These are phyloP conservation scores for Osmozyma mogii DNA, from an alignment of 805 yeast genomes.

Conservation along the genomic window DNA sequence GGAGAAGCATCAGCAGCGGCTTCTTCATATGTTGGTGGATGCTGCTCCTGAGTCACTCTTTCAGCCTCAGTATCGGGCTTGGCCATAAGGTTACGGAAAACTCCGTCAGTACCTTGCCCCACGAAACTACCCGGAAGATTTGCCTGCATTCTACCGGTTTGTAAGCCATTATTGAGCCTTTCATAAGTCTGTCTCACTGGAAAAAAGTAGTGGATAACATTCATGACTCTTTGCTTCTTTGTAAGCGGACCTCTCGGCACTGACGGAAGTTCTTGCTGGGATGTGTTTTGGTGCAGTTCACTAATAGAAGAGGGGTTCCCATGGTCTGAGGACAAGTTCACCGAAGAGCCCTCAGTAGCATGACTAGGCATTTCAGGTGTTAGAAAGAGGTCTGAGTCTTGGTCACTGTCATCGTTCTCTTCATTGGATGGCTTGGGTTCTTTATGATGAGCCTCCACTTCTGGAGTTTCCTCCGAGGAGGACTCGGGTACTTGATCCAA, in stretches of 20 bases:
- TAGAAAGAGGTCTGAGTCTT: too few relatives aligned
- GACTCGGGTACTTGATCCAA: too few relatives aligned
- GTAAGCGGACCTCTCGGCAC: conserved; percentile 14
- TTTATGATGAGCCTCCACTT: too few relatives aligned
- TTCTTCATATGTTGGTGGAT: conserved; percentile 86
- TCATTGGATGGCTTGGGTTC: too few relatives aligned
- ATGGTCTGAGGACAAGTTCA: too few relatives aligned
- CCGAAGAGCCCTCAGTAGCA: too few relatives aligned
- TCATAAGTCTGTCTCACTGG: conserved; percentile 37
- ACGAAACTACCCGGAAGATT: conserved; percentile 37
- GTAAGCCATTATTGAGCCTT: conserved; percentile 32
- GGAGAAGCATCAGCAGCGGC: conserved; percentile 93
- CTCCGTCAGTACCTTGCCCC: conserved; percentile 69
- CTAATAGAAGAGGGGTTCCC: too few relatives aligned
- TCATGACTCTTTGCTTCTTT: conserved; percentile 22
- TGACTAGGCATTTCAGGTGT: too few relatives aligned
- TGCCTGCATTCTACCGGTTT: conserved; percentile 36
- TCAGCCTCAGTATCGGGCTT: conserved; percentile 58
- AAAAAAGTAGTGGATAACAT: conserved; percentile 25
- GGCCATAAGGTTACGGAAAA: conserved; percentile 84
- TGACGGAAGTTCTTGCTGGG: too few relatives aligned
- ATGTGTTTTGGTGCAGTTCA: too few relatives aligned
- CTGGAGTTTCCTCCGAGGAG: too few relatives aligned
- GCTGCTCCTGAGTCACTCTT: conserved; percentile 38
- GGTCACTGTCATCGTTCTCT: too few relatives aligned